Evolutionary conservation across 2,329 filamentous ascomycete species (phyloP).

Genomic region (Claviceps sp.): DNA sequence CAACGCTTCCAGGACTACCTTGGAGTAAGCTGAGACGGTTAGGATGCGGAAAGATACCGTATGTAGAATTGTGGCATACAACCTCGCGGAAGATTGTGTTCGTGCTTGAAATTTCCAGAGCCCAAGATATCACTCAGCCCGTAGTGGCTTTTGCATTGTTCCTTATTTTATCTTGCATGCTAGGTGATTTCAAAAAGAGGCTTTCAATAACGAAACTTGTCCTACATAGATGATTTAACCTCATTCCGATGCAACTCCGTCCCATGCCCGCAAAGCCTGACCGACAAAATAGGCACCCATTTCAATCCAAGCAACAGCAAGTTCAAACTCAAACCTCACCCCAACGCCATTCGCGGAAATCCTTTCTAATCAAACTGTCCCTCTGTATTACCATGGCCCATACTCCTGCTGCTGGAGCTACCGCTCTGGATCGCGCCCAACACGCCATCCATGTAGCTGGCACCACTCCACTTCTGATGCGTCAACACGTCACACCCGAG

Average conservation of each 20-base stretch:
- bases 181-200: neutral
- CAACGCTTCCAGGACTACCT: constrained; percentile 39
- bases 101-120: neutral
- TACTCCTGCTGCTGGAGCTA: constrained; percentile 77
- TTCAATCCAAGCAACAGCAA: neutral
- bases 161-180: neutral
- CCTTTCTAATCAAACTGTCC: constrained; percentile 38
- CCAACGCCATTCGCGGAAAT: too few species aligned
- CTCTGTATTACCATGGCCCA: constrained; percentile 92
- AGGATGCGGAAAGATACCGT: neutral
- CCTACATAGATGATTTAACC: neutral
- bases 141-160: neutral
- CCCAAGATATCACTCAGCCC: neutral
- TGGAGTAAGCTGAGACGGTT: constrained; percentile 19
- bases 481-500: constrained; percentile 83
- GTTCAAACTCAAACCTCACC: neutral
- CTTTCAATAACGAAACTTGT: neutral
- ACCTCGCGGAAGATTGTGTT: too few species aligned
- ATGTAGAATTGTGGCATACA: neutral
- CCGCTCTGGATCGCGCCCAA: constrained; percentile 83
- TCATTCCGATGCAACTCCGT: constrained; percentile 2
- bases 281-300: neutral
- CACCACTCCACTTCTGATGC: constrained; percentile 75
- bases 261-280: neutral
- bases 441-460: constrained; percentile 72